Conservation (phyloP, 805 yeast genomes). For the Metschnikowia henanensis region DNA sequence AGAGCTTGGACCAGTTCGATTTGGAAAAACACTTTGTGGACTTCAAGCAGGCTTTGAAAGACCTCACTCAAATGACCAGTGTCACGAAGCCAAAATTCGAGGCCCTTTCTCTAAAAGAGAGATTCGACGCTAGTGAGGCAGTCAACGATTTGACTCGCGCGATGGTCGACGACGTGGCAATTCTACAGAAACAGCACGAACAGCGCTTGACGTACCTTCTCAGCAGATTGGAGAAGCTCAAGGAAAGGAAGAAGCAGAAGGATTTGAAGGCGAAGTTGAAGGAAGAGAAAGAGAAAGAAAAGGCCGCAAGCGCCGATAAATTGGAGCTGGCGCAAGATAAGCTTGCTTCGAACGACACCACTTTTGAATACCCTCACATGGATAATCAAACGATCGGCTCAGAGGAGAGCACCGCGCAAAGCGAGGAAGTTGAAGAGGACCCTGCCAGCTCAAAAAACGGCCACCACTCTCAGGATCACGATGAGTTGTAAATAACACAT, state of each 20-base stretch:
- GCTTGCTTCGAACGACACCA: slow-evolving; percentile 9
- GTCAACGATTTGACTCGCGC: slow-evolving; percentile 26
- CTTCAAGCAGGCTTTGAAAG: slow-evolving; percentile 30
- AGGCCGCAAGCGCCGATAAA: slow-evolving; percentile 14
- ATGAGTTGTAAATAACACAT: slow-evolving; percentile 5
- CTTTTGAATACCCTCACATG: slow-evolving; percentile 1
- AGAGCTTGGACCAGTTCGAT: slow-evolving; percentile 12
- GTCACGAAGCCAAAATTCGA: slow-evolving; percentile 22
- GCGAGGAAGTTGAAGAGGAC: slow-evolving; percentile 24
- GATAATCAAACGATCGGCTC: slow-evolving; percentile 1
- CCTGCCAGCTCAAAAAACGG: not conserved
- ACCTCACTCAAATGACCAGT: slow-evolving; percentile 25
- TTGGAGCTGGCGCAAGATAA: slow-evolving; percentile 2
- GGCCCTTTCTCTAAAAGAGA: slow-evolving; percentile 22
- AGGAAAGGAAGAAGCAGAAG: slow-evolving; percentile 32
- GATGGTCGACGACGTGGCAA: slow-evolving; percentile 31
- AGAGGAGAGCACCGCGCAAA: slow-evolving; percentile 6
- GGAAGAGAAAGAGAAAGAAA: slow-evolving; percentile 23
- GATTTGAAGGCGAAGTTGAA: slow-evolving; percentile 35
- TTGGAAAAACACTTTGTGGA: slow-evolving; percentile 28
- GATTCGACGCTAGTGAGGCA: slow-evolving; percentile 27
- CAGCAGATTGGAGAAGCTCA: slow-evolving; percentile 27
- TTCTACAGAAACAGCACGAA: slow-evolving; percentile 30
- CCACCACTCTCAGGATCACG: slow-evolving; percentile 8
- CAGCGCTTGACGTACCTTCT: slow-evolving; percentile 29